Evolutionary conservation across 108 stramenopile genomes (phyloP).

Genomic region (Skeletonema menzelii): DNA sequence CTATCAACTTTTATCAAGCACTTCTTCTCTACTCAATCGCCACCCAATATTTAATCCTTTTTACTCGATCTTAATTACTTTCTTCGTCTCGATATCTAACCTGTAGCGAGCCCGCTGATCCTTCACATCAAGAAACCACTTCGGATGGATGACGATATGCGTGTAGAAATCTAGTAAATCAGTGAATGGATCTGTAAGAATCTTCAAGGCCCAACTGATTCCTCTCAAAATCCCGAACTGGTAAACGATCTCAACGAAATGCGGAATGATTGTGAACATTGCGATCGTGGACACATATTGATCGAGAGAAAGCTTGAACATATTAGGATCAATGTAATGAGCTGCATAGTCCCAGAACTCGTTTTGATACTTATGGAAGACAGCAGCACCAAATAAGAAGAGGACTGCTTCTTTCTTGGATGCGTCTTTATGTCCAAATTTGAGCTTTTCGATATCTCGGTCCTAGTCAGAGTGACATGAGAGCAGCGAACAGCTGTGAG

Average conservation of each 20-base stretch:
- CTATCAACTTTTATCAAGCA: too few relatives aligned
- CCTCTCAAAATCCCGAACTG: constrained; percentile 54
- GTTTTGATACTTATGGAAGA: constrained; percentile 35
- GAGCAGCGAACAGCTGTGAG: neutral
- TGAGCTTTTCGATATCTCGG: constrained; percentile 59
- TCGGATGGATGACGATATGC: constrained; percentile 49
- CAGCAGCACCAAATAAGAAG: constrained; percentile 36
- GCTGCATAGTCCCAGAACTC: constrained; percentile 23
- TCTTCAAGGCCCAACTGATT: constrained; percentile 55
- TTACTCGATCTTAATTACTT: constrained; percentile 43
- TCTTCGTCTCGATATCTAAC: constrained; percentile 52
- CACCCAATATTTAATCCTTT: neutral
- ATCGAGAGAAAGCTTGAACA: constrained; percentile 43
- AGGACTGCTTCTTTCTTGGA: constrained; percentile 56
- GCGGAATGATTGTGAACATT: constrained; percentile 53
- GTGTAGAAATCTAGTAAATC: constrained; percentile 58
- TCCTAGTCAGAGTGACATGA: constrained; percentile 14
- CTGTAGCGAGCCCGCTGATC: constrained; percentile 48
- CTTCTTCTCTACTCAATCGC: too few relatives aligned
- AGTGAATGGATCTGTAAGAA: constrained; percentile 56
- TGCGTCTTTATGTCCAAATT: constrained; percentile 61
- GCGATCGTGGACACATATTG: constrained; percentile 50
- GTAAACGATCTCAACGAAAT: constrained; percentile 55
- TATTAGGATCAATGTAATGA: constrained; percentile 34
- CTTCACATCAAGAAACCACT: constrained; percentile 56